Percentiles rank a stretch among this genome's conserved stretches.
These are phyloP conservation scores for Aaosphaeria pasadenensis DNA, from an alignment of 2,329 filamentous ascomycete species.

Conservation along the genomic window DNA sequence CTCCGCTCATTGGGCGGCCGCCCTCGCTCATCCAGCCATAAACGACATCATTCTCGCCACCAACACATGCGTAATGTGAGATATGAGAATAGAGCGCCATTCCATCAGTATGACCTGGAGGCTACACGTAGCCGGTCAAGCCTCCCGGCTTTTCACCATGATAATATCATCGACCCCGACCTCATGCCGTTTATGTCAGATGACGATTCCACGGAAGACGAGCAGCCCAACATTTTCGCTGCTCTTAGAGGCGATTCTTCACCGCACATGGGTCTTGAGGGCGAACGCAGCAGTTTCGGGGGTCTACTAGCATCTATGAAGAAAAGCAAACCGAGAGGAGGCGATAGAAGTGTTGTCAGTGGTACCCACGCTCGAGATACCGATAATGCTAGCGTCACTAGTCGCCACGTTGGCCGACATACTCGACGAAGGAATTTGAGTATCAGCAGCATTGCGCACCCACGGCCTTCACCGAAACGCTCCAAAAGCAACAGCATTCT, in stretches of 20 bases:
- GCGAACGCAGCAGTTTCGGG: conserved; percentile 70
- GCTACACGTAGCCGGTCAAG: conserved; percentile 63
- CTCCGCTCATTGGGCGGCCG: conserved; percentile 70
- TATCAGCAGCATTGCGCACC: conserved; percentile 71
- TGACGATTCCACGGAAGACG: conserved; percentile 85
- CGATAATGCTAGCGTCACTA: conserved; percentile 63
- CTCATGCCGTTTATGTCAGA: conserved; percentile 95
- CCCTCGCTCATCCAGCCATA: conserved; percentile 74
- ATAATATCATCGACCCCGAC: conserved; percentile 98
- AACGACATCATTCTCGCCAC: conserved; percentile 83
- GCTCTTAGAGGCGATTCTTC: conserved; percentile 66
- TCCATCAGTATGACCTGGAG: conserved; percentile 71
- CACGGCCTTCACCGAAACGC: conserved; percentile 68
- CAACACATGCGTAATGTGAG: conserved; percentile 78
- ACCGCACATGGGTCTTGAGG: conserved; percentile 61
- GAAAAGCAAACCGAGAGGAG: conserved; percentile 68
- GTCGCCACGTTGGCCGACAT: conserved; percentile 60
- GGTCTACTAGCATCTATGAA: conserved; percentile 70
- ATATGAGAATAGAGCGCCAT: conserved; percentile 81
- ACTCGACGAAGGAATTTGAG: conserved; percentile 78
- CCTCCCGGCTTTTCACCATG: conserved; percentile 91
- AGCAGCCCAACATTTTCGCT: conserved; percentile 80
- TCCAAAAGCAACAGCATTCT: conserved; percentile 53
- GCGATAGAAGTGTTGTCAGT: conserved; percentile 65
- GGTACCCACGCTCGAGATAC: conserved; percentile 65